Percentiles rank a stretch among this genome's conserved stretches.
Conservation (phyloP, 768 basidiomycete genomes). For the Ramaria rubella region DNA sequence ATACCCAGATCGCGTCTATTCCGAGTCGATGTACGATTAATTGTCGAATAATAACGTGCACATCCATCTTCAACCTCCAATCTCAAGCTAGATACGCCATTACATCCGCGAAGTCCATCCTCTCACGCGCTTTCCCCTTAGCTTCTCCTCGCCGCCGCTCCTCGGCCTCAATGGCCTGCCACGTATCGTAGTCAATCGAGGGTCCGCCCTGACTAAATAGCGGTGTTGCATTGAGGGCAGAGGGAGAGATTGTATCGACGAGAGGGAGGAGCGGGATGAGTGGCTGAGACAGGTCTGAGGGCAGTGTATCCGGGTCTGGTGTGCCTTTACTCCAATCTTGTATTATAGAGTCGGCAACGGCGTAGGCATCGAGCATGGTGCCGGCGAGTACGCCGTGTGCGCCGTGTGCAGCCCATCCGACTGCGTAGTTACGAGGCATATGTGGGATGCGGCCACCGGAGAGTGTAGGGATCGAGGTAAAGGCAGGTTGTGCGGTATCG, state of each 20-base stretch:
- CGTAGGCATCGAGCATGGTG: conserved; percentile 90
- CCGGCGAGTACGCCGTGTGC: conserved; percentile 87
- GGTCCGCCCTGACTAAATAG: too few relatives aligned
- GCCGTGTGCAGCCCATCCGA: conserved; percentile 90
- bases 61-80: too few relatives aligned
- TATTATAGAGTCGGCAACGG: conserved; percentile 64
- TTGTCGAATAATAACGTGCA: too few relatives aligned
- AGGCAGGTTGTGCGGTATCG: conserved; percentile 43
- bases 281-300: too few relatives aligned
- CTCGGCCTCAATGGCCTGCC: conserved; percentile 67
- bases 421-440: conserved; percentile 68
- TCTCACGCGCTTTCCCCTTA: conserved; percentile 65
- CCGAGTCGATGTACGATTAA: too few relatives aligned
- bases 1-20: too few relatives aligned
- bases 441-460: conserved; percentile 15
- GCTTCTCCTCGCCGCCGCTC: conserved; percentile 55
- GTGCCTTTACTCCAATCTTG: conserved; percentile 33
- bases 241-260: too few relatives aligned
- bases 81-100: conserved; percentile 19
- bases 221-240: too few relatives aligned
- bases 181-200: conserved; percentile 69
- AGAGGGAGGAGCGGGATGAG: too few relatives aligned
- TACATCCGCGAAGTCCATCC: conserved; percentile 66
- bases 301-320: too few relatives aligned
- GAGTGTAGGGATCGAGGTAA: conserved; percentile 27